Percentiles rank a stretch among this genome's conserved stretches.
These are phyloP conservation scores for Irpex sp. DNA, from an alignment of 1,284 basidiomycete genomes.

Conservation along the genomic window DNA sequence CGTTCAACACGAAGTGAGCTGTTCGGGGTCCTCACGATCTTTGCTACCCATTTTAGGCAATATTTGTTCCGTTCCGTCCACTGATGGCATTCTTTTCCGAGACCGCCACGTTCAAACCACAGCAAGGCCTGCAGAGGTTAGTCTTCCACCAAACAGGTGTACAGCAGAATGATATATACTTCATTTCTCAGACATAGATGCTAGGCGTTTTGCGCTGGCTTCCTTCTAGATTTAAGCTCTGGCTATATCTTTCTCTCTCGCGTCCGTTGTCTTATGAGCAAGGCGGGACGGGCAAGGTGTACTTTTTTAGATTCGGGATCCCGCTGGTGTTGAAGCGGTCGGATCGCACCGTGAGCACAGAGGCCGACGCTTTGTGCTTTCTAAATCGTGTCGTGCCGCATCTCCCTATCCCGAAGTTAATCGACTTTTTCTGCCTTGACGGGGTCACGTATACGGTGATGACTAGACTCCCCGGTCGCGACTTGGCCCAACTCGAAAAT, in stretches of 20 bases:
- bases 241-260: not conserved
- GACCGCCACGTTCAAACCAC: not conserved
- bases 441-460: conserved; percentile 18
- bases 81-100: not conserved
- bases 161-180: not conserved
- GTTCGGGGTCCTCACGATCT: not conserved
- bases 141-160: not conserved
- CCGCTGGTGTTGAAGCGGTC: conserved; percentile 16
- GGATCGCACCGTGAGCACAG: conserved; percentile 14
- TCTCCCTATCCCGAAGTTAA: conserved; percentile 18
- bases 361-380: conserved; percentile 17
- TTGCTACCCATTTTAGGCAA: not conserved
- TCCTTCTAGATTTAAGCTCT: not conserved
- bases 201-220: not conserved
- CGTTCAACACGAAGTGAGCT: not conserved
- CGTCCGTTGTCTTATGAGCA: not conserved
- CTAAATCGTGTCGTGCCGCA: conserved; percentile 13
- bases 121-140: not conserved
- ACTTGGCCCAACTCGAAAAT: conserved; percentile 4
- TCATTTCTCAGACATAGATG: not conserved
- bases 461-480: conserved; percentile 17
- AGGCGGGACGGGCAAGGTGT: not conserved
- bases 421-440: conserved; percentile 13
- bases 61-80: not conserved
- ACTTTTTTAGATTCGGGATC: conserved; percentile 17